Conservation (phyloP, 106 monocot species). For the Allium cepa region DNA sequence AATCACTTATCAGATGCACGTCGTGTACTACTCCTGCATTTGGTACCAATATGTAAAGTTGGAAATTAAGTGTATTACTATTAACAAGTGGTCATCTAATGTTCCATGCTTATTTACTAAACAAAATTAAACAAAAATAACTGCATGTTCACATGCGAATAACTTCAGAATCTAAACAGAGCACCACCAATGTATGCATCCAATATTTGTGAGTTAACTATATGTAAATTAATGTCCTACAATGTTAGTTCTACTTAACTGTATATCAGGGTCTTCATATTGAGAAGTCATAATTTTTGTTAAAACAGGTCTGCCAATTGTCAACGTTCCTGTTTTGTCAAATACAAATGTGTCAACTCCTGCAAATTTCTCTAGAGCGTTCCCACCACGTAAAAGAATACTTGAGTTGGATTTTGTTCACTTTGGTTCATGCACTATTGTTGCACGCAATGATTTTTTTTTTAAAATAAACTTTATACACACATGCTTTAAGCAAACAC, state of each 20-base stretch:
- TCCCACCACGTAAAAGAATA: conserved; percentile 88
- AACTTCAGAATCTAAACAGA: neutral
- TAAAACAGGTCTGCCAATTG: conserved; percentile 77
- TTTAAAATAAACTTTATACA: no score
- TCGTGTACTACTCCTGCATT: neutral
- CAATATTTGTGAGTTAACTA: neutral
- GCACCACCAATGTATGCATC: neutral
- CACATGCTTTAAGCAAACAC: no score
- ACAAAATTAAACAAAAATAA: neutral
- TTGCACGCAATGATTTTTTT: no score
- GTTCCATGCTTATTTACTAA: neutral
- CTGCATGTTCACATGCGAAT: neutral
- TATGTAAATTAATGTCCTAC: neutral
- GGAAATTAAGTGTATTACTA: neutral
- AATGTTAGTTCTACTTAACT: conserved; percentile 37
- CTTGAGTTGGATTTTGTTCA: no score
- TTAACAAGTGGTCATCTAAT: neutral
- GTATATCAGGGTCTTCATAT: conserved; percentile 19
- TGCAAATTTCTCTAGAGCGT: conserved; percentile 94
- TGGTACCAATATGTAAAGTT: no score
- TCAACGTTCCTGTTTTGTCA: conserved; percentile 97
- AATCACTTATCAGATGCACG: no score
- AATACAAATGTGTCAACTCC: no score
- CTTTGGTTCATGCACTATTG: no score
- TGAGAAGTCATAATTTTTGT: conserved; percentile 46